Evolutionary conservation across 371 early-diverging fungal species (phyloP).

Genomic region (Rhizopus arrhizus): DNA sequence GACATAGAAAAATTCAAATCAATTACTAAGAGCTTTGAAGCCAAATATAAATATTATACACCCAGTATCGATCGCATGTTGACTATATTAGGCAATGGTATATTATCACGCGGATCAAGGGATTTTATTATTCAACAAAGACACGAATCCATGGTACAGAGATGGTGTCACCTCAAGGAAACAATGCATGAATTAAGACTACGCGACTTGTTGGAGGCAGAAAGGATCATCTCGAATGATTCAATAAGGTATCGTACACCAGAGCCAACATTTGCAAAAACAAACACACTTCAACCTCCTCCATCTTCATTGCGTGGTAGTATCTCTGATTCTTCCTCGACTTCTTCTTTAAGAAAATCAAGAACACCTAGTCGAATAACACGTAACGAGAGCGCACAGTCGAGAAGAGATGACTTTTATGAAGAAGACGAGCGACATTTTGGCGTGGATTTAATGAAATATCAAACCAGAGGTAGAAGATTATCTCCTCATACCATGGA

Average conservation of each 20-base stretch:
- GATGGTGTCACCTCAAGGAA: slow-evolving; percentile 56
- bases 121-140: slow-evolving; percentile 48
- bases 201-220: slow-evolving; percentile 50
- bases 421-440: slow-evolving; percentile 30
- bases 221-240: slow-evolving; percentile 38
- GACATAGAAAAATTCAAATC: slow-evolving; percentile 57
- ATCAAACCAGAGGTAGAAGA: slow-evolving; percentile 1
- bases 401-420: slow-evolving; percentile 27
- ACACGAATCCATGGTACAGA: slow-evolving; percentile 54
- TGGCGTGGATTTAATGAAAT: slow-evolving; percentile 23
- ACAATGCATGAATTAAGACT: slow-evolving; percentile 54
- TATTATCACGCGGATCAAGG: slow-evolving; percentile 55
- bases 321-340: slow-evolving; percentile 24
- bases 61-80: slow-evolving; percentile 65
- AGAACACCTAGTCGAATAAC: slow-evolving; percentile 18
- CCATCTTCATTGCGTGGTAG: slow-evolving; percentile 17
- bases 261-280: slow-evolving; percentile 26
- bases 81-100: slow-evolving; percentile 59
- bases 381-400: slow-evolving; percentile 7
- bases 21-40: slow-evolving; percentile 63
- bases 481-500: not conserved
- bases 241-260: slow-evolving; percentile 37
- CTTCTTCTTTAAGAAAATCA: slow-evolving; percentile 14
- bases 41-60: slow-evolving; percentile 64
- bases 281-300: slow-evolving; percentile 4